Evolutionary conservation across 2,329 filamentous ascomycete genomes (phyloP).

Genomic region (Botryotinia calthae): DNA sequence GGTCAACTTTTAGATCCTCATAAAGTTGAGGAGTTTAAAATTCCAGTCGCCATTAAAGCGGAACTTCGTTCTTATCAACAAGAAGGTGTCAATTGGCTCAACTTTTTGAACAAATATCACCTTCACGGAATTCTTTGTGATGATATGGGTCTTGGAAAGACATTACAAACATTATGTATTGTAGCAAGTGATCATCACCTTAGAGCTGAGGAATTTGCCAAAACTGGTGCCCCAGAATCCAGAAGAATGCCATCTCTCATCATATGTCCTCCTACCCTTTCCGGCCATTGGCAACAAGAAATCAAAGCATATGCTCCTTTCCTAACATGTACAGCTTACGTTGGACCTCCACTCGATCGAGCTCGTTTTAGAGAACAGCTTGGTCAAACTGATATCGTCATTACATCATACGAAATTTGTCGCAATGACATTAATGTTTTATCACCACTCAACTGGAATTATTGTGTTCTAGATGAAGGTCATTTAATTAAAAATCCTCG

Average conservation of each 20-base stretch:
- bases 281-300: constrained; percentile 98
- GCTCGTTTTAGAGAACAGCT: constrained; percentile 67
- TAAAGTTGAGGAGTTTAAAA: constrained; percentile 90
- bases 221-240: constrained; percentile 74
- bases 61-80: constrained; percentile 96
- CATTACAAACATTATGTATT: constrained; percentile 94
- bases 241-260: constrained; percentile 86
- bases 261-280: constrained; percentile 91
- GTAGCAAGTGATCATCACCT: constrained; percentile 96
- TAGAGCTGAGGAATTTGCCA: constrained; percentile 83
- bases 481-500: constrained; percentile 99
- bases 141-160: constrained; percentile 98
- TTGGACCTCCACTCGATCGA: constrained; percentile 82
- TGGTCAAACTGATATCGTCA: constrained; percentile 81
- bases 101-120: constrained; percentile 97
- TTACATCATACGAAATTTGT: constrained; percentile 97
- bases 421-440: constrained; percentile 91
- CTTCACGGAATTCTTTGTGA: constrained; percentile 97
- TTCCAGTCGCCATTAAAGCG: constrained; percentile 95
- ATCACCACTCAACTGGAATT: constrained; percentile 87
- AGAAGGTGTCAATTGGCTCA: constrained; percentile 97
- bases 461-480: constrained; percentile 93
- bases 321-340: constrained; percentile 83
- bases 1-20: constrained; percentile 93
- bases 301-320: constrained; percentile 95